Evolutionary conservation across 306 rosid genomes (phyloP).

Genomic region (Vicia faba): DNA sequence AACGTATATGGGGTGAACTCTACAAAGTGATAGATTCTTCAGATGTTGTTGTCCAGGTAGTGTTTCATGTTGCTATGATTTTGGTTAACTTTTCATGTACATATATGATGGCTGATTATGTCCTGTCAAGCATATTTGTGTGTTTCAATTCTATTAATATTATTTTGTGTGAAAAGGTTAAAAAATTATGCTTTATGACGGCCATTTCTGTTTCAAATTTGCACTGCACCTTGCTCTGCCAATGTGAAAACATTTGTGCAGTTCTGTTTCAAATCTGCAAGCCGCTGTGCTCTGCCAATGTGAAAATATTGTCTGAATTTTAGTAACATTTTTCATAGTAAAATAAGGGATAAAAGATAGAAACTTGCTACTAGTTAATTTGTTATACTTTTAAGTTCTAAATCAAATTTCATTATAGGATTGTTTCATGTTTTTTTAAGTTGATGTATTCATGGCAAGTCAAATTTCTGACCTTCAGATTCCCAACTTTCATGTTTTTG

Average conservation of each 20-base stretch:
- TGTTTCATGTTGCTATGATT: slow-evolving; percentile 2
- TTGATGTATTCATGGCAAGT: slow-evolving; percentile 15
- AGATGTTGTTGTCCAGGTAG: slow-evolving; percentile 96
- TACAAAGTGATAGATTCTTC: slow-evolving; percentile 99
- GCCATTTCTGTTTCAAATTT: slow-evolving; percentile 5
- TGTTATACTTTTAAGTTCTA: background rate
- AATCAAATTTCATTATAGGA: background rate
- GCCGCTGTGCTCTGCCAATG: background rate
- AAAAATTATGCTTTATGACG: slow-evolving; percentile 1
- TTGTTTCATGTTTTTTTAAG: slow-evolving; percentile 21
- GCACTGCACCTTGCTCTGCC: background rate
- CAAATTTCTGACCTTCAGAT: slow-evolving; percentile 12
- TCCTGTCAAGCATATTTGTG: background rate
- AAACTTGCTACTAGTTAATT: slow-evolving; percentile 14
- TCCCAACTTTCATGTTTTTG: background rate
- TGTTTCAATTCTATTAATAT: background rate
- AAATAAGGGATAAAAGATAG: background rate
- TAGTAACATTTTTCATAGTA: background rate
- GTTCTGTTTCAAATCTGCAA: slow-evolving; percentile 7
- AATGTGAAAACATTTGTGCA: background rate
- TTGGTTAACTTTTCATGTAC: slow-evolving; percentile 14
- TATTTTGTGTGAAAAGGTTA: background rate
- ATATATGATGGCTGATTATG: slow-evolving; percentile 13
- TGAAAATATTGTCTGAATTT: background rate
- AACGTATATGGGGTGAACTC: slow-evolving; percentile 98